Percentiles rank a stretch among this genome's conserved stretches.
phyloP scores from a whole-genome alignment of 202 grass and related monocot species.

The Carex arenaria region DNA sequence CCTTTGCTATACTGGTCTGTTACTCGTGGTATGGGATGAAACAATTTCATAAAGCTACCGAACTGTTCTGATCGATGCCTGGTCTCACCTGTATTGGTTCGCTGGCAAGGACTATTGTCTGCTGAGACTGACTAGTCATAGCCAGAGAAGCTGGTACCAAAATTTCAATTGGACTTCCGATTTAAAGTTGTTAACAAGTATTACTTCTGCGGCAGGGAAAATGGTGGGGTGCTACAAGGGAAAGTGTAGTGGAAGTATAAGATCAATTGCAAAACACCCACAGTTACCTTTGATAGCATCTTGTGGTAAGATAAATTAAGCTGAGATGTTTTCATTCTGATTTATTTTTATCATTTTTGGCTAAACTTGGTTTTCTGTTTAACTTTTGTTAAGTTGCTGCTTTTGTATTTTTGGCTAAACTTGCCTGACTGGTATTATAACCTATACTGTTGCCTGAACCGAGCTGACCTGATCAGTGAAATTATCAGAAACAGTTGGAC shows the following conservation, averaged over 20 bases:
- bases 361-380: not conserved
- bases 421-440: not conserved
- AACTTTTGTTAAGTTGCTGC: not conserved
- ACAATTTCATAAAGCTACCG: not conserved
- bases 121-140: not conserved
- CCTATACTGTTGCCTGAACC: not conserved
- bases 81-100: not conserved
- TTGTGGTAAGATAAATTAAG: constrained; percentile 55
- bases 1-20: not conserved
- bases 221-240: constrained; percentile 84
- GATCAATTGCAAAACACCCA: constrained; percentile 82
- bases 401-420: not conserved
- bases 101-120: not conserved
- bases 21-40: not conserved
- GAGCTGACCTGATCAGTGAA: not conserved
- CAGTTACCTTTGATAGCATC: constrained; percentile 81
- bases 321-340: not conserved
- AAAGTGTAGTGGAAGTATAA: constrained; percentile 95
- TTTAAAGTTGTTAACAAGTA: constrained; percentile 4
- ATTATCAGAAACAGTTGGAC: not conserved
- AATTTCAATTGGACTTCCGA: not conserved
- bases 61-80: not conserved
- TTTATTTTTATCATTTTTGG: not conserved
- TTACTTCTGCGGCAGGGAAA: constrained; percentile 44
- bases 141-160: not conserved